These are phyloP conservation scores for Mycena rebaudengoi DNA, from an alignment of 768 basidiomycete genomes.

Conservation along the genomic window DNA sequence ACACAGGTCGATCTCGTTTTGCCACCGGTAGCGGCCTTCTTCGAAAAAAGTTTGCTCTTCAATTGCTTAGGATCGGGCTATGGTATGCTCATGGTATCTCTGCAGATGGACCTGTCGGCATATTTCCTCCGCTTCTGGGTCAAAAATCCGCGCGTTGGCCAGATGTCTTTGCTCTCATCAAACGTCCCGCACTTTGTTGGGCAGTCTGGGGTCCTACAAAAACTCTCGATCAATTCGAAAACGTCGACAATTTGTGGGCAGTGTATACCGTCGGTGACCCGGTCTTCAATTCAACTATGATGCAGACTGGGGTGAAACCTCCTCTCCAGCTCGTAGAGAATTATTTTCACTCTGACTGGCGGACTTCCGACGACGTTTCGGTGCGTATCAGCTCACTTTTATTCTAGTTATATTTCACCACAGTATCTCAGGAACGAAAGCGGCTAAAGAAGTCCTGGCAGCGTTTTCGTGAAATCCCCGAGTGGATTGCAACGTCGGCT, in stretches of 20 bases:
- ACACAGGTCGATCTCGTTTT: conserved; percentile 34
- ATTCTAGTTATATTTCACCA: background rate
- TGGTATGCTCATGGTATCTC: too few relatives aligned
- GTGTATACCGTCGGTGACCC: conserved; percentile 30
- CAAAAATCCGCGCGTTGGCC: conserved; percentile 31
- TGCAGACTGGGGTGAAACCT: conserved; percentile 35
- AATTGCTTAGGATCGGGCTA: too few relatives aligned
- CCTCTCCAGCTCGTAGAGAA: conserved; percentile 34
- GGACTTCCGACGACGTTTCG: background rate
- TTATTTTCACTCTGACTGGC: conserved; percentile 20
- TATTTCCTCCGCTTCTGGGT: conserved; percentile 32
- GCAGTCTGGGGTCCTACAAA: conserved; percentile 33
- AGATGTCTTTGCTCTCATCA: conserved; percentile 31
- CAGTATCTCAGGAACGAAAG: background rate
- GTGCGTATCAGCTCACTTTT: background rate
- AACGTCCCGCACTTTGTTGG: conserved; percentile 34
- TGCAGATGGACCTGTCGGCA: conserved; percentile 13
- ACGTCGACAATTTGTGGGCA: conserved; percentile 27
- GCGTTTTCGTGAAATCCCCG: conserved; percentile 1
- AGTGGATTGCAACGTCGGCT: background rate
- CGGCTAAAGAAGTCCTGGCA: background rate
- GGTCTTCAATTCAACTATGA: conserved; percentile 20
- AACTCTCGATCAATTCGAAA: conserved; percentile 27
- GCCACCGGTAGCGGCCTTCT: conserved; percentile 30
- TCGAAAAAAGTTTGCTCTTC: conserved; percentile 20